Evolutionary conservation across 2,329 filamentous ascomycete genomes (phyloP), one percentile per base, ranked within the genome.

Genomic region (Exophiala oligosperma): DNA sequence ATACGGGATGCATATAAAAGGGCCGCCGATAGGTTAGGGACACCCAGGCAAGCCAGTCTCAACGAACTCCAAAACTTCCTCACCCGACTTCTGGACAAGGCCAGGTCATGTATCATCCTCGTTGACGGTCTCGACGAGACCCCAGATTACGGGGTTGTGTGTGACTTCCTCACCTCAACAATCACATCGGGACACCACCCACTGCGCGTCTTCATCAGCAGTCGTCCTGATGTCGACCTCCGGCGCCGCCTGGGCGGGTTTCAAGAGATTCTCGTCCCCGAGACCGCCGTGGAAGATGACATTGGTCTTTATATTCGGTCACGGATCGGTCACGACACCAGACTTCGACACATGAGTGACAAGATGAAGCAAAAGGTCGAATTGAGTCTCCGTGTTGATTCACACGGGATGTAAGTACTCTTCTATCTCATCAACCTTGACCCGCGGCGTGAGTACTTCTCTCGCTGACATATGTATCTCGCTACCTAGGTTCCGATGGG

Each of bases 401-500:
- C 54, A 12, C 48, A 60, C 41, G 61, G 54, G 24, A 63, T 63
- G 61, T 62, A 56, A 49, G 59, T 52, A 28, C 24, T 29, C 23
- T 46, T 23, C n/a, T 23, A 11, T 23, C 12, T 6, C 35, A 37
- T 24, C 4, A 21, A 23, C 43, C 17, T 17, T 17, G 17, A 17
- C 17, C 17, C 17, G 17, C 17, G 17, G 17, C 17, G 17, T 17
- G 17, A 17, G 6, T 46, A 4, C 6, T 11, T 9, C 12, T 21
- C n/a, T 8, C 23, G 21, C n/a, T 11, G 8, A 11, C 4, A 46
- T 11, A 21, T 12, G 12, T 17, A 23, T 9, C 14, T 46, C 21
- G 6, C 32, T 2, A 23, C 9, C 5, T n/a, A 64, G 62, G 60
- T 65, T 65, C 38, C 63, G 63, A 14, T 65, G 63, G 63, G 63